phyloP scores from a whole-genome alignment of 345 rosid genomes.

The Moricandia arvensis region DNA sequence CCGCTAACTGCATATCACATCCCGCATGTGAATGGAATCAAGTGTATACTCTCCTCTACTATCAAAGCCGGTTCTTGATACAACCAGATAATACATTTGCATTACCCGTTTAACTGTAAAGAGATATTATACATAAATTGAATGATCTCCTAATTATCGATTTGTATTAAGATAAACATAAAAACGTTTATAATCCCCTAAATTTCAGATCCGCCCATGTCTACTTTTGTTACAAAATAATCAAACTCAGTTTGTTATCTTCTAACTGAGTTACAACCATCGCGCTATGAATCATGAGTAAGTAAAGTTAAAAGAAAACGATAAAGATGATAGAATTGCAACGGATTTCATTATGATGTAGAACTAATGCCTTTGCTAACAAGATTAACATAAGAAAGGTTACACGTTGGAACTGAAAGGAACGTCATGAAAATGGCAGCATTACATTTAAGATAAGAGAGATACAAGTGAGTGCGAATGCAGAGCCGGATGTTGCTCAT shows the following conservation, averaged over 20 bases:
- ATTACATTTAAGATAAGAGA: neutral
- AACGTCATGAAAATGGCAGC: neutral
- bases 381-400: neutral
- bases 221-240: neutral
- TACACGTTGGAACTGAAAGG: neutral
- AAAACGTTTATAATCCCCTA: no score
- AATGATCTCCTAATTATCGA: no score
- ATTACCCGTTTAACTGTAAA: no score
- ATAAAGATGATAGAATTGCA: neutral
- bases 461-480: neutral
- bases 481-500: neutral
- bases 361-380: neutral
- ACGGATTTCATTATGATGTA: neutral
- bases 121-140: no score
- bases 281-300: neutral
- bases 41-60: no score
- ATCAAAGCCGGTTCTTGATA: no score
- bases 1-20: no score
- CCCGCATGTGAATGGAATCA: no score
- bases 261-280: neutral
- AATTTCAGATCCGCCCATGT: no score
- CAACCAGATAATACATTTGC: no score
- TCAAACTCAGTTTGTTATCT: neutral
- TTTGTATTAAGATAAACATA: no score
- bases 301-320: neutral